Base-by-base conservation (phyloP, 345 rosid genomes). In the Pseudoturritis turrita region DNA sequence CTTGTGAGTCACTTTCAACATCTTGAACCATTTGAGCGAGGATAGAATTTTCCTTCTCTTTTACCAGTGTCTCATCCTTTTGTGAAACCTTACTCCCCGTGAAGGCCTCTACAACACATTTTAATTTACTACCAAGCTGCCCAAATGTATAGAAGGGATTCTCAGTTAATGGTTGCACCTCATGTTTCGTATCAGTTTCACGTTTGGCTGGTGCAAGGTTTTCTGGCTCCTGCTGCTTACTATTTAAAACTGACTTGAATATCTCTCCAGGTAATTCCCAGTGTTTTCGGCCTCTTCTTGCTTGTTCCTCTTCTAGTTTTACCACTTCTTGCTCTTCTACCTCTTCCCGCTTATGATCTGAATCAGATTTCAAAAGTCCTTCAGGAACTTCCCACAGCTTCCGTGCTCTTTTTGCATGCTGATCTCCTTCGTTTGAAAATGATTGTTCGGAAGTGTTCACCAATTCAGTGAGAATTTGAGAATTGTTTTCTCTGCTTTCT, bases 71-170 rank as follows among this genome's bases (percentile, higher is more conserved):
- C 64, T 70, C 59, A 68, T 53, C 65, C 23, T 62, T 82, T 73
- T 57, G 79, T 69, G 69, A 76, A 37, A 65, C 29, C 68, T 77
- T 76, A 78, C 58, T 79, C 57, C 73, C 76, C 12, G 77, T 46
- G 69, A 72, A 58, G 71, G 71, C 62, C 70, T 76, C 86, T 59
- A 78, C 81, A 33, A 71, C 73, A 77, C 63, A 64, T 68, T 80
- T 54, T 18, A 65, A 0, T 57, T 71, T 63, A 68, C 78, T 77
- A 46, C 60, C 75, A 46, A 62, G 46, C 53, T 80, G 85, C 65
- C 77, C 79, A 46, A 76, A 76, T 46, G 76, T 54, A 31, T 79
- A 75, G 59, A 79, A 81, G 21, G 70, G 22, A 10, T 44, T 74
- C 55, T 76, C 77, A 18, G 74, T 81, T 53, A 36, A 75, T 40